phyloP scores from a whole-genome alignment of 1,139 yeast species.

The Debaryomyces psychrophilus region DNA sequence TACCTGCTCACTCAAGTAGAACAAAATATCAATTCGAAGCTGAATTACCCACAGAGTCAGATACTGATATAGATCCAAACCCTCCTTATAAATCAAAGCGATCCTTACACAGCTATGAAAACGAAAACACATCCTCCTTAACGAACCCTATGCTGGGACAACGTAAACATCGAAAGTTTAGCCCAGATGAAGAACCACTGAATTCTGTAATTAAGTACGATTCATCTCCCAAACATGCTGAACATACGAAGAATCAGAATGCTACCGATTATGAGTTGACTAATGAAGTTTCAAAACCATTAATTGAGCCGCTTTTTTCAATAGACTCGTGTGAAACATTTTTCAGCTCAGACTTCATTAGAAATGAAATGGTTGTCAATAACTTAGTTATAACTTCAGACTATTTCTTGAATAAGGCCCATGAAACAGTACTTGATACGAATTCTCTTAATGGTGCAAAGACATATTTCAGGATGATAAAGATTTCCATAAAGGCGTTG shows the following conservation, averaged over 20 bases:
- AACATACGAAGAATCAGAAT: too few species aligned
- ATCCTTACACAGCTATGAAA: background rate
- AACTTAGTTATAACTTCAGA: constrained; percentile 21
- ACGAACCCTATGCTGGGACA: background rate
- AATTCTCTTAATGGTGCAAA: constrained; percentile 21
- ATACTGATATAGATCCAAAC: background rate
- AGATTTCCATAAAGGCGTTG: constrained; percentile 41
- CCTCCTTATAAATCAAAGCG: background rate
- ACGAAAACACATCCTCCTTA: background rate
- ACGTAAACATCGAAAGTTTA: background rate
- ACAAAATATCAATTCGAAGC: background rate
- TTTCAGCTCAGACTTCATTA: constrained; percentile 1
- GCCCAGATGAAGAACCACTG: background rate
- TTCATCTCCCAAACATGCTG: too few species aligned
- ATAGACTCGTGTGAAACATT: background rate
- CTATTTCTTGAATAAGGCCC: constrained; percentile 30
- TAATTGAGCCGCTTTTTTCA: background rate
- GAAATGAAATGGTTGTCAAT: constrained; percentile 9
- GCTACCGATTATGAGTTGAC: too few species aligned
- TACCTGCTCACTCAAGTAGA: background rate
- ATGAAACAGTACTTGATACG: constrained; percentile 19
- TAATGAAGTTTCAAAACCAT: too few species aligned
- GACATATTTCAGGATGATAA: constrained; percentile 40
- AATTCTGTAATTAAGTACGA: background rate
- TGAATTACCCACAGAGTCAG: background rate